Percentiles rank a stretch among this genome's conserved stretches.
These are phyloP conservation scores for Umbelopsis ramanniana DNA, from an alignment of 192 early-diverging fungal genomes.

Conservation along the genomic window DNA sequence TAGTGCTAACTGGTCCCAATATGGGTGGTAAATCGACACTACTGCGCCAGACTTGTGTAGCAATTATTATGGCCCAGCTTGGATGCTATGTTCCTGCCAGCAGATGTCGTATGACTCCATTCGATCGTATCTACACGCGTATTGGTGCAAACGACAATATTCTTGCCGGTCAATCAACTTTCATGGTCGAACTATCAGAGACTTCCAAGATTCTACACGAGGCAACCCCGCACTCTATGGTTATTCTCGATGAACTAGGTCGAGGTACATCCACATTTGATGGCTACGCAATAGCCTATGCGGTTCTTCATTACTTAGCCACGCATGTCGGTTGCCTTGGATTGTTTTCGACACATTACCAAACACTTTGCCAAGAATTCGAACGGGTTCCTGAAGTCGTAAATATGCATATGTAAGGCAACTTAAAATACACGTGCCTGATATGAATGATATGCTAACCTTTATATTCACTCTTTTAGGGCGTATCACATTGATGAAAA, in stretches of 20 bases:
- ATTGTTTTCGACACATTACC: conserved; percentile 97
- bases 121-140: conserved; percentile 96
- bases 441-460: not conserved
- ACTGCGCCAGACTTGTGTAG: conserved; percentile 92
- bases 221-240: conserved; percentile 88
- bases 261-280: conserved; percentile 97
- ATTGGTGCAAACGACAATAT: conserved; percentile 99
- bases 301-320: conserved; percentile 85
- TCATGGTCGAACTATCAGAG: conserved; percentile 96
- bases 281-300: conserved; percentile 94
- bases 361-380: conserved; percentile 88
- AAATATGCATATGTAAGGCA: conserved; percentile 82
- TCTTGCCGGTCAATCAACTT: conserved; percentile 92
- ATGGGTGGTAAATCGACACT: conserved; percentile 99
- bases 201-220: conserved; percentile 91
- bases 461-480: conserved; percentile 17
- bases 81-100: conserved; percentile 94
- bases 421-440: not conserved
- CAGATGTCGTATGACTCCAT: conserved; percentile 71
- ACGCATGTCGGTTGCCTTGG: conserved; percentile 85
- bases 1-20: conserved; percentile 98
- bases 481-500: conserved; percentile 80
- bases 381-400: conserved; percentile 73
- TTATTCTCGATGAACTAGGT: conserved; percentile 97
- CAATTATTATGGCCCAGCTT: conserved; percentile 94